phyloP scores from a whole-genome alignment of 2,329 filamentous ascomycete genomes.

The Ilyonectria robusta region DNA sequence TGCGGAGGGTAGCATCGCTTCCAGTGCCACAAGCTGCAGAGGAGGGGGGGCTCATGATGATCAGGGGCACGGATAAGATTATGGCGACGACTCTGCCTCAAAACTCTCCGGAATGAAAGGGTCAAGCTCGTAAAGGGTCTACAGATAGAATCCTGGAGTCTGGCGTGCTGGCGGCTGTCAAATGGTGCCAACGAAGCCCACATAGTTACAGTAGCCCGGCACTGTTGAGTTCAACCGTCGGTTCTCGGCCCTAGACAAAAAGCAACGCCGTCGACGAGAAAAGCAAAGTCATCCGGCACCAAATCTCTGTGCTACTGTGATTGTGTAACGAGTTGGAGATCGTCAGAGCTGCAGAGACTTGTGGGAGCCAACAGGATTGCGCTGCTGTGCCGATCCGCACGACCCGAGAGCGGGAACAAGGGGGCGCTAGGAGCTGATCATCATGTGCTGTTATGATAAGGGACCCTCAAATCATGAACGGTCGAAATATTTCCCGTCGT shows the following conservation, averaged over 20 bases:
- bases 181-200: constrained; percentile 1
- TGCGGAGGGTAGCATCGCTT: constrained; percentile 11
- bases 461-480: background rate
- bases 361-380: constrained; percentile 3
- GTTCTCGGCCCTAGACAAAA: constrained; percentile 2
- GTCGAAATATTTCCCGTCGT: constrained; percentile 5
- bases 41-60: constrained; percentile 8
- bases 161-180: background rate
- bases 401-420: background rate
- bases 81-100: background rate
- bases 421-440: background rate
- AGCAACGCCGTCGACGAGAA: background rate
- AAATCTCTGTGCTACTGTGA: constrained; percentile 1
- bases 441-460: background rate
- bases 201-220: constrained; percentile 2
- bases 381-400: constrained; percentile 11
- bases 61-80: constrained; percentile 21
- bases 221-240: constrained; percentile 1
- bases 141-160: background rate
- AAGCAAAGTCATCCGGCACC: constrained; percentile 3
- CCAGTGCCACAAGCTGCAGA: background rate
- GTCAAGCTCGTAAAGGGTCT: constrained; percentile 1
- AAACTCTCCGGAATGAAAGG: constrained; percentile 26
- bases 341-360: constrained; percentile 3
- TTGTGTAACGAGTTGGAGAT: constrained; percentile 2